These are phyloP conservation scores for Phytophthora pisi DNA, from an alignment of 352 stramenopile genomes.

Conservation along the genomic window DNA sequence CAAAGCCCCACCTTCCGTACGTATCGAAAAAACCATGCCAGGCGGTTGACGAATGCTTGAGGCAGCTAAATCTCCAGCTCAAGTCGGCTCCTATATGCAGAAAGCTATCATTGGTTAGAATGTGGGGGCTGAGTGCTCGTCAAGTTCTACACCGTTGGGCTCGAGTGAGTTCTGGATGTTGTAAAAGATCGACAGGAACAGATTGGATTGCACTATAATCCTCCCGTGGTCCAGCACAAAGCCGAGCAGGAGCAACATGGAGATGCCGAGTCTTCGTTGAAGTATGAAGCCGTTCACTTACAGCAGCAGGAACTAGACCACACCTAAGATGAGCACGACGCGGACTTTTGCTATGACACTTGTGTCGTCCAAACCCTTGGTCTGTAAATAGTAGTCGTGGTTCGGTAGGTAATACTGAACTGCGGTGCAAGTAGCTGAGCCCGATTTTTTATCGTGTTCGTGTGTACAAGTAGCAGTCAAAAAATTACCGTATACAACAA, in stretches of 20 bases:
- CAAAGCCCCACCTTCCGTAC: too few species aligned
- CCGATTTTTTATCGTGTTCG: too few species aligned
- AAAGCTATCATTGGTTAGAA: too few species aligned
- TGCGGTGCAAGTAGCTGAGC: not conserved
- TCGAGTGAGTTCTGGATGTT: not conserved
- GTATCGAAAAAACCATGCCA: not conserved
- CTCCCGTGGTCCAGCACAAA: not conserved
- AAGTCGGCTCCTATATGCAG: too few species aligned
- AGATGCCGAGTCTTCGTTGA: not conserved
- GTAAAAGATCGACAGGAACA: not conserved
- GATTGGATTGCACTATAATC: not conserved
- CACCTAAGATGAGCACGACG: not conserved
- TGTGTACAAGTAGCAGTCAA: too few species aligned
- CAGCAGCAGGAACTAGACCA: not conserved
- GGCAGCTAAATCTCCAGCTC: not conserved
- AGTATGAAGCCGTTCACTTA: not conserved
- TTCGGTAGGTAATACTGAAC: not conserved
- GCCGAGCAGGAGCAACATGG: not conserved
- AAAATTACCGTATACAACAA: not conserved
- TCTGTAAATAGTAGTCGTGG: not conserved
- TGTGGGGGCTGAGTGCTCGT: too few species aligned
- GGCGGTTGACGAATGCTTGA: not conserved
- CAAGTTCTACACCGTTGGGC: not conserved
- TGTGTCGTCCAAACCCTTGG: not conserved
- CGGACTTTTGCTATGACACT: not conserved